Evolutionary conservation across 2,329 filamentous ascomycete species (phyloP).

Genomic region (Xylariaceae sp.): DNA sequence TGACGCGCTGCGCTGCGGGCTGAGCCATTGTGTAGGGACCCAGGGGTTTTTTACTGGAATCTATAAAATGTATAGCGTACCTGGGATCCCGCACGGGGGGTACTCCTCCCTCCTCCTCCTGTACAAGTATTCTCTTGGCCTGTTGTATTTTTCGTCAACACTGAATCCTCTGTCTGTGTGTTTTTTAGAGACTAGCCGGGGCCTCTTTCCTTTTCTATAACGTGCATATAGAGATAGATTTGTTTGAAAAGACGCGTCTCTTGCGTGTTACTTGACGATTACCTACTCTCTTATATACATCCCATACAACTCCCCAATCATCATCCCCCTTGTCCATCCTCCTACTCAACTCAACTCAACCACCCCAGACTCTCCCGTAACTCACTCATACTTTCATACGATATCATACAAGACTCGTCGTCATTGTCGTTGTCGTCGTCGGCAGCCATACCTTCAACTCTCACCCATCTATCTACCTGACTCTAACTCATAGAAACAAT

Average conservation of each 20-base stretch:
- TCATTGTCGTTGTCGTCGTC: too few relatives aligned
- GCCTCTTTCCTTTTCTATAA: background rate
- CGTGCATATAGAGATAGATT: background rate
- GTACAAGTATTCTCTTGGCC: too few relatives aligned
- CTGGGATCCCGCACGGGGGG: constrained; percentile 3
- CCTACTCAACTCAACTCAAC: background rate
- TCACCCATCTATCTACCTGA: background rate
- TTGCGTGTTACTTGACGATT: too few relatives aligned
- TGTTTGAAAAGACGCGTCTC: background rate
- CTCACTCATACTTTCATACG: background rate
- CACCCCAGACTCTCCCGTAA: background rate
- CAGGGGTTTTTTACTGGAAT: constrained; percentile 11
- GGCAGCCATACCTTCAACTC: background rate
- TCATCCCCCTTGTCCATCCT: background rate
- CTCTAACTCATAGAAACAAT: constrained; percentile 12
- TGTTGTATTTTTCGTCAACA: background rate
- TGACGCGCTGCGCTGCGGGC: constrained; percentile 15
- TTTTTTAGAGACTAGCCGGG: background rate
- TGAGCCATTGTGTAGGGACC: background rate
- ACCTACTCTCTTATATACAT: too few relatives aligned
- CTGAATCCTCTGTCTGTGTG: background rate
- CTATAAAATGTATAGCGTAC: constrained; percentile 11
- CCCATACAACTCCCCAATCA: background rate
- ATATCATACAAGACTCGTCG: too few relatives aligned
- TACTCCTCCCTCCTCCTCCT: too few relatives aligned